Conservation (phyloP, 768 basidiomycete genomes). For the Lactarius deliciosus region DNA sequence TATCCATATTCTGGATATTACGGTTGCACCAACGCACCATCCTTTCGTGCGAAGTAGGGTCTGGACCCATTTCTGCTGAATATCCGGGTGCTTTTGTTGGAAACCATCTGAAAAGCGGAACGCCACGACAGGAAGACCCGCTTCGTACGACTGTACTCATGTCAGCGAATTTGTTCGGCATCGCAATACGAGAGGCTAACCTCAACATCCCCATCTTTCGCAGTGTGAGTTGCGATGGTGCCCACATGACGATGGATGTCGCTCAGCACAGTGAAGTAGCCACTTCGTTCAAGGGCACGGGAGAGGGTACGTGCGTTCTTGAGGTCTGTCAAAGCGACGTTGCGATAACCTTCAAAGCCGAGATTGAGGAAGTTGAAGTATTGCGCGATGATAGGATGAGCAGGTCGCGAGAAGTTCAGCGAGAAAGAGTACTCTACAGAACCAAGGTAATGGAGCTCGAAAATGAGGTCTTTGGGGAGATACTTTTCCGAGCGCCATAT, state of each 20-base stretch:
- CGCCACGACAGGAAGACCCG: constrained; percentile 53
- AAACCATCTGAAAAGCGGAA: constrained; percentile 58
- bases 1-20: not conserved
- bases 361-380: constrained; percentile 66
- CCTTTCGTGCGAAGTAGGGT: constrained; percentile 47
- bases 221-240: constrained; percentile 30
- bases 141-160: constrained; percentile 42
- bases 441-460: constrained; percentile 54
- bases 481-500: constrained; percentile 56
- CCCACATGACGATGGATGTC: constrained; percentile 51
- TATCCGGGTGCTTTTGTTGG: constrained; percentile 50
- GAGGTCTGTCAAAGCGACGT: constrained; percentile 48
- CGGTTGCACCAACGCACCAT: constrained; percentile 36
- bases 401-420: constrained; percentile 60
- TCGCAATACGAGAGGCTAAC: constrained; percentile 37
- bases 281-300: constrained; percentile 57
- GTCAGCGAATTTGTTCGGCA: not conserved
- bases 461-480: constrained; percentile 70
- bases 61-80: constrained; percentile 62
- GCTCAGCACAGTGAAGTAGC: constrained; percentile 52
- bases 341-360: constrained; percentile 54
- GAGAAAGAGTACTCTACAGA: constrained; percentile 75
- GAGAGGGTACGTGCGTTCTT: constrained; percentile 66
- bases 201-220: constrained; percentile 57
- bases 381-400: constrained; percentile 59